phyloP scores from a whole-genome alignment of 78 protist species.

The Dictyostelium discoideum region DNA sequence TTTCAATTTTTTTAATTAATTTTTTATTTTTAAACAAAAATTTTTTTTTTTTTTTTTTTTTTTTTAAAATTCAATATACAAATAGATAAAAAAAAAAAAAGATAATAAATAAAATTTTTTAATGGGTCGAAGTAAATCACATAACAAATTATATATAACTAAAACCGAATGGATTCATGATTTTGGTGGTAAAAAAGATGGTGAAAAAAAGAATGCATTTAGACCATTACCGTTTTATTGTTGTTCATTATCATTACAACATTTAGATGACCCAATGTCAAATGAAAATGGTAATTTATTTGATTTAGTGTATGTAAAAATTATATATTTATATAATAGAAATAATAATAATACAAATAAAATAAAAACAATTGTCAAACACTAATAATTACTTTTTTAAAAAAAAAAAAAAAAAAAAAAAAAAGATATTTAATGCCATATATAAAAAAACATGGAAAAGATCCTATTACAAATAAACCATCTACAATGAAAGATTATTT shows the following conservation, averaged over 20 bases:
- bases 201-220: not conserved
- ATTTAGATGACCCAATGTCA: slow-evolving; percentile 80
- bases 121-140: slow-evolving; percentile 43
- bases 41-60: not conserved
- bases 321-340: not conserved
- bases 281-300: slow-evolving; percentile 88
- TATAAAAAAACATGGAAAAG: slow-evolving; percentile 81
- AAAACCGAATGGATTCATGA: slow-evolving; percentile 70
- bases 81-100: not conserved
- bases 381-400: not conserved
- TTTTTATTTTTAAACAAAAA: not conserved
- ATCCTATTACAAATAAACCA: slow-evolving; percentile 94
- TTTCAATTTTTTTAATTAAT: too few relatives aligned
- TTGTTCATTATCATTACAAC: slow-evolving; percentile 89
- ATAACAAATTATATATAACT: slow-evolving; percentile 58
- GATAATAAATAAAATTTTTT: not conserved
- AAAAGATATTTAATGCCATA: slow-evolving; percentile 88
- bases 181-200: slow-evolving; percentile 82
- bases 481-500: slow-evolving; percentile 82
- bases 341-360: too few relatives aligned
- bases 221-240: slow-evolving; percentile 86
- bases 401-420: not conserved
- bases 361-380: not conserved
- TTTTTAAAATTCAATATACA: not conserved
- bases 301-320: slow-evolving; percentile 71